Percentiles rank a stretch among this genome's conserved stretches.
phyloP scores from a whole-genome alignment of 768 basidiomycete species.

The Boletus huronensis region DNA sequence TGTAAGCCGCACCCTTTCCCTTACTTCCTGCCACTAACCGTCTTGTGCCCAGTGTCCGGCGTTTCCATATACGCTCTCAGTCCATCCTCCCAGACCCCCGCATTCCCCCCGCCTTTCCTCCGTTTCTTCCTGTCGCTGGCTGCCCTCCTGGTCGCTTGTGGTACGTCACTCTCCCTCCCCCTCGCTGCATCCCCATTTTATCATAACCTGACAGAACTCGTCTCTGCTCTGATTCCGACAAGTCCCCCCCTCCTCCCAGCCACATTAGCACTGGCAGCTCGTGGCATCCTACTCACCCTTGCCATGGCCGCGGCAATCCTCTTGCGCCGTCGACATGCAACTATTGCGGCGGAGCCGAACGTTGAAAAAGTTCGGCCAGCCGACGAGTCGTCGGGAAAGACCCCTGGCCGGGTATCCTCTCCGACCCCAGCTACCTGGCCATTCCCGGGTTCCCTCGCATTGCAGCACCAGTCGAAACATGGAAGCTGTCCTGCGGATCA shows the following conservation, averaged over 20 bases:
- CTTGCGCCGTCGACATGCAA: neutral
- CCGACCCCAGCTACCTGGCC: conserved; percentile 33
- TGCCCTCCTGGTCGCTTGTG: conserved; percentile 24
- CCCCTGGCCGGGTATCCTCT: conserved; percentile 24
- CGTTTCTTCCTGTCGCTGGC: conserved; percentile 16
- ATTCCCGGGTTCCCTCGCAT: conserved; percentile 29
- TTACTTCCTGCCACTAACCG: neutral
- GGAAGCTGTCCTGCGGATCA: neutral
- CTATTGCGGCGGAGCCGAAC: neutral
- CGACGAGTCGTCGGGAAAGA: conserved; percentile 1
- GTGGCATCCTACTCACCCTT: conserved; percentile 18
- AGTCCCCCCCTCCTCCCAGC: conserved; percentile 26
- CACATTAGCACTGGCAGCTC: conserved; percentile 23
- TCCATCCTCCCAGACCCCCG: conserved; percentile 1
- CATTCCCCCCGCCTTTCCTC: conserved; percentile 12
- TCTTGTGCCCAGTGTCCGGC: conserved; percentile 19
- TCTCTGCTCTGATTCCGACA: conserved; percentile 24
- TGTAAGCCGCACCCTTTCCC: conserved; percentile 13
- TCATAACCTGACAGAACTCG: conserved; percentile 15
- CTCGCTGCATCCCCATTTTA: neutral
- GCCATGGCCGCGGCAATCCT: conserved; percentile 7
- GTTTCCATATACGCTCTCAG: conserved; percentile 25
- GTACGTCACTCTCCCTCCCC: conserved; percentile 15
- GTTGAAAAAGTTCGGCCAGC: conserved; percentile 14
- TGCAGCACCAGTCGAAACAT: conserved; percentile 1